These are phyloP conservation scores for Nyssa sinensis DNA, from an alignment of 148 eudicot genomes.

Conservation along the genomic window DNA sequence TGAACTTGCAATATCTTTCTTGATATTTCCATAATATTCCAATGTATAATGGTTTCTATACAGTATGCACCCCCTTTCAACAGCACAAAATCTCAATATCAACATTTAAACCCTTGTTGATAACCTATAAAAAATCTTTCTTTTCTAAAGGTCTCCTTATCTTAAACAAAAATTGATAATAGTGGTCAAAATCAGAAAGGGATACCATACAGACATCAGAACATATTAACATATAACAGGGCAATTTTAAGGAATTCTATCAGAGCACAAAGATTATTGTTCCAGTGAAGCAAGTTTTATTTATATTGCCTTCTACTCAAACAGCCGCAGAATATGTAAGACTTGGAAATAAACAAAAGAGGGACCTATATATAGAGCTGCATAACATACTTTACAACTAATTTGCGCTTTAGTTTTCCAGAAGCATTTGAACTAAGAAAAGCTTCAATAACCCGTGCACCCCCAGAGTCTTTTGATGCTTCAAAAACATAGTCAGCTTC, in stretches of 20 bases:
- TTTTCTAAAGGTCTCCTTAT: not conserved
- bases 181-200: not conserved
- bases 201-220: not conserved
- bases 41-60: not conserved
- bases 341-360: not conserved
- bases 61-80: not conserved
- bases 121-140: not conserved
- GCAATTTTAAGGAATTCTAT: too few species aligned
- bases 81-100: not conserved
- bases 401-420: conserved; percentile 71
- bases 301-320: not conserved
- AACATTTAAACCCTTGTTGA: too few species aligned
- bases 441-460: conserved; percentile 88
- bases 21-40: not conserved
- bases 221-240: too few species aligned
- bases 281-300: not conserved
- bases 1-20: not conserved
- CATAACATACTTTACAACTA: conserved; percentile 62
- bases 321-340: not conserved
- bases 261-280: not conserved
- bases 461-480: conserved; percentile 68
- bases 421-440: conserved; percentile 73
- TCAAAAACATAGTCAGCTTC: conserved; percentile 60
- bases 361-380: not conserved
- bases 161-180: not conserved